Evolutionary conservation across 495 filamentous ascomycete species (phyloP).

Genomic region (Elasticomyces elasticus): DNA sequence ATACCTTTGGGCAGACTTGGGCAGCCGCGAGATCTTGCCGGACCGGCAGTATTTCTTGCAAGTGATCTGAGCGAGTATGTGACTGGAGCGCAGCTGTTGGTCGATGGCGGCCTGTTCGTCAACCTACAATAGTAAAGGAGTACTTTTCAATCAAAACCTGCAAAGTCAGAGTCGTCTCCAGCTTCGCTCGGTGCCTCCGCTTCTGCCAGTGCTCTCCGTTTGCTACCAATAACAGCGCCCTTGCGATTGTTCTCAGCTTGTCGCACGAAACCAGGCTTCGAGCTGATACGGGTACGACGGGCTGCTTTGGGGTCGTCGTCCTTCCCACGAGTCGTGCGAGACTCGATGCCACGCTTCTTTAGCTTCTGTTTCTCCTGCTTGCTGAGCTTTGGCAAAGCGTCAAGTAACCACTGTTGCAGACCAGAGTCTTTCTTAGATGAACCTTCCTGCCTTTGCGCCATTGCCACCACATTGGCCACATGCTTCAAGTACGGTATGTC

Average conservation of each 20-base stretch:
- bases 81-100: conserved; percentile 73
- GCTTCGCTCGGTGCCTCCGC: conserved; percentile 25
- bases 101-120: conserved; percentile 72
- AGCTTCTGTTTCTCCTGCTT: conserved; percentile 75
- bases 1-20: conserved; percentile 73
- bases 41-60: conserved; percentile 79
- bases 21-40: conserved; percentile 50
- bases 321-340: conserved; percentile 42
- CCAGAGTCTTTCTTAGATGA: conserved; percentile 33
- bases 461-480: conserved; percentile 83
- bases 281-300: conserved; percentile 60
- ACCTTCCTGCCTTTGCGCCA: conserved; percentile 53
- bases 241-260: conserved; percentile 63
- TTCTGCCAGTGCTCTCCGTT: conserved; percentile 44
- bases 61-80: conserved; percentile 45
- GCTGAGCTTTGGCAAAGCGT: conserved; percentile 69
- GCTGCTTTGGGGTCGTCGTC: conserved; percentile 36
- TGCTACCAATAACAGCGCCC: conserved; percentile 64
- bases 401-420: conserved; percentile 79
- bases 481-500: conserved; percentile 84
- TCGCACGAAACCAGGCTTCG: conserved; percentile 84
- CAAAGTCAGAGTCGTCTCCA: conserved; percentile 47
- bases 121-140: conserved; percentile 45
- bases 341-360: conserved; percentile 72
- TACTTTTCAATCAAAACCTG: conserved; percentile 39